Evolutionary conservation across 768 basidiomycete species (phyloP), one percentile per base, ranked within the genome.

Genomic region (Russula sp.): DNA sequence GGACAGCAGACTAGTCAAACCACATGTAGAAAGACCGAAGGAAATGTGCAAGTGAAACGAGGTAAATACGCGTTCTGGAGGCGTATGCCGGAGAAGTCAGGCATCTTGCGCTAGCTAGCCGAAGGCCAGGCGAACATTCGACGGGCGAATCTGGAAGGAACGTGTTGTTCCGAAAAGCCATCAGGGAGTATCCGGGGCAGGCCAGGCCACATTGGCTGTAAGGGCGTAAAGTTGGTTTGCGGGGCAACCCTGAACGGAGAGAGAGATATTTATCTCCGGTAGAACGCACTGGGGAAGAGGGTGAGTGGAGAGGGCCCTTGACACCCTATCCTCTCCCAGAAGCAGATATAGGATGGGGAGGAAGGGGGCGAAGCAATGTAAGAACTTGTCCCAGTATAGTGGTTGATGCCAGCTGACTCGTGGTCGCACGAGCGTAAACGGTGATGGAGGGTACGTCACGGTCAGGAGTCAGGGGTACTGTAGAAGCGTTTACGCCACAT

Each of bases 381-480:
- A 51, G 60, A 45, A 57, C 25, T 32, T 57, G 58, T 41, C 43
- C 50, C 20, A 51, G 49, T 52, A 52, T 62, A 52, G 61, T 4
- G 18, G 56, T 35, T 35, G 35, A 35, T n/a, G 10, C 35, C 22
- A 22, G 38, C 35, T 45, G 38, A 42, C n/a, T 41, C 32, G 50
- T 36, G 46, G 50, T 53, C 46, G 45, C 50, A 46, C 48, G 50
- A 38, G 36, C 7, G 34, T 46, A 46, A n/a, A n/a, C 50, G 36
- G 53, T 46, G 50, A 58, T 60, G 52, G 14, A 62, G 61, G 56
- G 56, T 53, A 52, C 41, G 52, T 49, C 53, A 48, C 41, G 47
- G 52, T 42, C 53, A 48, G 48, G 47, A 42, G n/a, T 56, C 48
- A 56, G 41, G 60, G 60, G 60, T 49, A 25, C 18, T 9, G 47